Evolutionary conservation across 1,284 basidiomycete species (phyloP).

Genomic region (Apiotrichum laibachii): DNA sequence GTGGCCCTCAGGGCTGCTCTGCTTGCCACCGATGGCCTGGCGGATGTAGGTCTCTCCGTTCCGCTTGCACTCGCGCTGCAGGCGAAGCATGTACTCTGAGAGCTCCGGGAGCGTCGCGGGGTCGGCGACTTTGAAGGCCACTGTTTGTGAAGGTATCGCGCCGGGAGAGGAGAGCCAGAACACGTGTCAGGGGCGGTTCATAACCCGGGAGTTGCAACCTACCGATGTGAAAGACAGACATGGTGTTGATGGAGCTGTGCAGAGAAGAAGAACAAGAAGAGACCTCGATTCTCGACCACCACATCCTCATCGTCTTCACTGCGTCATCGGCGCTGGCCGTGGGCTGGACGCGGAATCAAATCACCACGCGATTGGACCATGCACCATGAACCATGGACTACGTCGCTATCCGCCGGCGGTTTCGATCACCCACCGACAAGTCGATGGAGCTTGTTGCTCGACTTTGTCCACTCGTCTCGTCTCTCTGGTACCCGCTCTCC

Average conservation of each 20-base stretch:
- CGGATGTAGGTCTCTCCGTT: constrained; percentile 32
- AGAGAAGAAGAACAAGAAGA: background rate
- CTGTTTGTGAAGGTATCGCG: constrained; percentile 15
- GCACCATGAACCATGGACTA: too few species aligned
- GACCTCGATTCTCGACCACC: background rate
- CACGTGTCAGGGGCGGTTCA: constrained; percentile 20
- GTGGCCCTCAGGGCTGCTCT: constrained; percentile 35
- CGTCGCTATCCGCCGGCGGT: too few species aligned
- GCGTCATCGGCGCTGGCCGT: too few species aligned
- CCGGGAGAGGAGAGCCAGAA: constrained; percentile 22
- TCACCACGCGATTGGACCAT: too few species aligned
- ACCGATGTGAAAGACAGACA: constrained; percentile 22
- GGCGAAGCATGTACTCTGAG: constrained; percentile 26
- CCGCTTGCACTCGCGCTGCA: constrained; percentile 31
- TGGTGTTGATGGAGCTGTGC: background rate
- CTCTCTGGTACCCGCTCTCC: too few species aligned
- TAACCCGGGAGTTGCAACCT: background rate
- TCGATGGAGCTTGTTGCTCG: too few species aligned
- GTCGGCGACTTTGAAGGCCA: constrained; percentile 39
- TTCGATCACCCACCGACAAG: too few species aligned
- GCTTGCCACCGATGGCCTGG: constrained; percentile 37
- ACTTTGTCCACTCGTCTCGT: too few species aligned
- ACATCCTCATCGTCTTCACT: too few species aligned
- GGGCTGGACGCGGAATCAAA: too few species aligned
- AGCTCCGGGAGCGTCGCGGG: constrained; percentile 20